Conservation (phyloP, 2,329 filamentous ascomycete genomes). For the Phaeosphaeria sp. region DNA sequence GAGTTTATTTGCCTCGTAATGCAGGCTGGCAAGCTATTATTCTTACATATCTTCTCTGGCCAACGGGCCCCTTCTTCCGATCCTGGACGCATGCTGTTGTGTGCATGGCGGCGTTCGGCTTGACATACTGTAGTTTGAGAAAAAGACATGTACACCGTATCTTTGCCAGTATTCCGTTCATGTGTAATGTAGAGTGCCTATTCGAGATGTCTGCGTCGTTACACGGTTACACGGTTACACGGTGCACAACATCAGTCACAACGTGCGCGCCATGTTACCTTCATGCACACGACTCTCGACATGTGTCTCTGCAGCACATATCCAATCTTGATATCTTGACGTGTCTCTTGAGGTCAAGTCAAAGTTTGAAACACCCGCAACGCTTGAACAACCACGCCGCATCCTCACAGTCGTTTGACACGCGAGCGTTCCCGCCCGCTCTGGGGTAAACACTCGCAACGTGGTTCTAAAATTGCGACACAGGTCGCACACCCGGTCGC, state of each 20-base stretch:
- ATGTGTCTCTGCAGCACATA: neutral
- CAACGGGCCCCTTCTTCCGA: conserved; percentile 1
- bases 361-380: conserved; percentile 2
- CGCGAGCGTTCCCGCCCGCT: neutral
- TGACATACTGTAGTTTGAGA: conserved; percentile 5
- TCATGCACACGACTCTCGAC: neutral
- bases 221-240: too few relatives aligned
- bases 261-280: neutral
- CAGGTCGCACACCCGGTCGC: neutral
- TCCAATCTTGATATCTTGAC: neutral
- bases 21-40: neutral
- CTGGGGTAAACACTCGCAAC: neutral
- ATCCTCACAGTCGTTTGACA: conserved; percentile 1
- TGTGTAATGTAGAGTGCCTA: neutral
- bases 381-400: conserved; percentile 2
- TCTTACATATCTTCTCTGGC: conserved; percentile 24
- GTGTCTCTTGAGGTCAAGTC: neutral
- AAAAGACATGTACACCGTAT: conserved; percentile 5
- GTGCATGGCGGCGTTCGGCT: conserved; percentile 8
- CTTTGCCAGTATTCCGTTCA: neutral
- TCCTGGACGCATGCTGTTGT: conserved; percentile 6
- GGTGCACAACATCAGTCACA: conserved; percentile 5
- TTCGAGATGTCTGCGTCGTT: neutral
- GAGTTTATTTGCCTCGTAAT: conserved; percentile 14
- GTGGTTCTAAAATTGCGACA: neutral